Conservation (phyloP, 352 stramenopile genomes). For the Globisporangium perplexum region DNA sequence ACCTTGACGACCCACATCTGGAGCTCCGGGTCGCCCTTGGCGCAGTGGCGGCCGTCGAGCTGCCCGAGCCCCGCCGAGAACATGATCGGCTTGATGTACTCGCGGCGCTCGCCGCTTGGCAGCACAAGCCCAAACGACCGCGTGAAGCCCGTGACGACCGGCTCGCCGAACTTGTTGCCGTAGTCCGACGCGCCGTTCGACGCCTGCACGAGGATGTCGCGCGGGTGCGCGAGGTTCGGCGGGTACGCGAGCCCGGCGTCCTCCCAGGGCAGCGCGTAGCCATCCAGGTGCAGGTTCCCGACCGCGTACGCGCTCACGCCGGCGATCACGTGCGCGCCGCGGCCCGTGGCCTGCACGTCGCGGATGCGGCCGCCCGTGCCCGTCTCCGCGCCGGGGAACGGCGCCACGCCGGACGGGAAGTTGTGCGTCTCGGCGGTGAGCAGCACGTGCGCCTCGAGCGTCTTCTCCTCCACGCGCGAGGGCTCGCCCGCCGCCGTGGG, state of each 20-base stretch:
- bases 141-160: slow-evolving; percentile 97
- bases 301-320: slow-evolving; percentile 86
- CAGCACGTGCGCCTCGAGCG: slow-evolving; percentile 91
- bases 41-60: slow-evolving; percentile 91
- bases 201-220: slow-evolving; percentile 96
- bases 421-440: slow-evolving; percentile 99
- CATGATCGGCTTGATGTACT: slow-evolving; percentile 99
- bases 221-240: slow-evolving; percentile 84
- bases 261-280: slow-evolving; percentile 97
- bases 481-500: slow-evolving; percentile 62
- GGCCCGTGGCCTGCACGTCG: slow-evolving; percentile 98
- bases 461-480: slow-evolving; percentile 55
- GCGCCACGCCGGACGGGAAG: slow-evolving; percentile 95
- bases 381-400: slow-evolving; percentile 95
- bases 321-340: slow-evolving; percentile 93
- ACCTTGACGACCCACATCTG: slow-evolving; percentile 98
- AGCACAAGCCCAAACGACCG: slow-evolving; percentile 96
- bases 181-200: slow-evolving; percentile 99
- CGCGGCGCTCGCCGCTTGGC: slow-evolving; percentile 92
- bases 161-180: slow-evolving; percentile 99
- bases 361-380: slow-evolving; percentile 97
- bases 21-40: slow-evolving; percentile 92
- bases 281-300: slow-evolving; percentile 96
- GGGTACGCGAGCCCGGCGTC: slow-evolving; percentile 90
- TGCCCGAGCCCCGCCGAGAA: slow-evolving; percentile 98